A percentile compares a stretch with the other conserved stretches of the same genome.
These are phyloP conservation scores for Eucalyptus tenuipes DNA, from an alignment of 345 rosid genomes.

Conservation along the genomic window DNA sequence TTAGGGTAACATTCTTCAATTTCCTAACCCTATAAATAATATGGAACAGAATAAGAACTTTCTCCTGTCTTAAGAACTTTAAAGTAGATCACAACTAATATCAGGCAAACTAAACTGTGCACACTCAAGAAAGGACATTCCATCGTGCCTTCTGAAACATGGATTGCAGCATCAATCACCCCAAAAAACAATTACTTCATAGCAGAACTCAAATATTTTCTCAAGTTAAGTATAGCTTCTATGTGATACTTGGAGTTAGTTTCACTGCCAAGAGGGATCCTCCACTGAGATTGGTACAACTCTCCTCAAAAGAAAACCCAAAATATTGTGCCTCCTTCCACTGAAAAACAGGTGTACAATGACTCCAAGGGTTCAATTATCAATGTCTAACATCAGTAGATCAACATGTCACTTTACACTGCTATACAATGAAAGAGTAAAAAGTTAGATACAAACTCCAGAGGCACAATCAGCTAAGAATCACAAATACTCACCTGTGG, in stretches of 20 bases:
- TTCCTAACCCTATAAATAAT: background rate
- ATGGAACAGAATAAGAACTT: background rate
- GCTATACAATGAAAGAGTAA: background rate
- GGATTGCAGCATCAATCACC: background rate
- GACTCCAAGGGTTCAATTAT: background rate
- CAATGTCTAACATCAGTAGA: background rate
- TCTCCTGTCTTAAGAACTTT: background rate
- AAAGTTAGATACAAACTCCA: background rate
- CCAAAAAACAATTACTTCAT: background rate
- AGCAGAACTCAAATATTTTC: background rate
- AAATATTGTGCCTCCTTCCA: background rate
- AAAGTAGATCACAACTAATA: too few species aligned
- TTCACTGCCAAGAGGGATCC: background rate
- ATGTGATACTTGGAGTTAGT: background rate
- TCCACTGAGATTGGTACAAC: background rate
- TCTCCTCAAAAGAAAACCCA: background rate
- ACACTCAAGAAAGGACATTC: background rate
- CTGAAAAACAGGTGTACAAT: background rate
- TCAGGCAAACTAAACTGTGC: background rate
- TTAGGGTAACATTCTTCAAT: background rate
- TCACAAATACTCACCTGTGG: constrained; percentile 47
- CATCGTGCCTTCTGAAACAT: background rate
- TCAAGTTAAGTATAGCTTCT: background rate
- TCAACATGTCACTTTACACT: background rate
- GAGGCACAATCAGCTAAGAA: background rate